Evolutionary conservation across 2,329 filamentous ascomycete species (phyloP).

Genomic region (Stagonosporopsis tanaceti): DNA sequence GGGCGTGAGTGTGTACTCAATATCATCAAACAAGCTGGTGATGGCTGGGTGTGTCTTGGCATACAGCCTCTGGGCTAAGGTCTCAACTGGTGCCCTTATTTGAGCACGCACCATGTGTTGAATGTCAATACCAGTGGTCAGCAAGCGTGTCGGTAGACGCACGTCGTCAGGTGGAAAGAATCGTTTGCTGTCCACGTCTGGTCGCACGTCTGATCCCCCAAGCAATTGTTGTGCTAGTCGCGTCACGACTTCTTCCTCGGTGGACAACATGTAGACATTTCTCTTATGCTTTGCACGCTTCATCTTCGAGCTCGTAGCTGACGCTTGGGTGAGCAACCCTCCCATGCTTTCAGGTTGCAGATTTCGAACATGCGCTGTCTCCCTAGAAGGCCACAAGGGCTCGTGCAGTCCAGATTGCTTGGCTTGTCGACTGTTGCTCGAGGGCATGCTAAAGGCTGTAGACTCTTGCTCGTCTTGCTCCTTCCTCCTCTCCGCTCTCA

Average conservation of each 20-base stretch:
- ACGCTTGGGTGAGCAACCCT: neutral
- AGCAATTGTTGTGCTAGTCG: constrained; percentile 32
- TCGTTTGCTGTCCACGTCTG: neutral
- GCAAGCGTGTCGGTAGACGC: constrained; percentile 46
- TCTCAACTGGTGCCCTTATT: constrained; percentile 24
- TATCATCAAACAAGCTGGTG: constrained; percentile 63
- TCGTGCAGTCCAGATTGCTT: constrained; percentile 73
- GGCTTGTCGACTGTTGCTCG: constrained; percentile 43
- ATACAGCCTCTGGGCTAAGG: constrained; percentile 7
- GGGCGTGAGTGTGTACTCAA: constrained; percentile 72
- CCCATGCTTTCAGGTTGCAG: constrained; percentile 11
- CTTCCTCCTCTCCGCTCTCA: constrained; percentile 46
- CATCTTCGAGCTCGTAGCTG: constrained; percentile 5
- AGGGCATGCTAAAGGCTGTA: constrained; percentile 31
- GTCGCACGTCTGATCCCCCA: neutral
- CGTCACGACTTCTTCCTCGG: constrained; percentile 38
- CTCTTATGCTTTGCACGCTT: constrained; percentile 52
- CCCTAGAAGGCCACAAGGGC: constrained; percentile 75
- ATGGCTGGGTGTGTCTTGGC: constrained; percentile 64
- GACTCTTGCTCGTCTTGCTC: constrained; percentile 25
- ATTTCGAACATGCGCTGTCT: constrained; percentile 56
- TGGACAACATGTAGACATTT: constrained; percentile 31
- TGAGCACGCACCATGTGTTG: constrained; percentile 47
- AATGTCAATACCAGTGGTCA: constrained; percentile 51
- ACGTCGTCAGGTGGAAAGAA: constrained; percentile 35